phyloP scores from a whole-genome alignment of 1,284 basidiomycete genomes.

The Butyriboletus appendiculatus region DNA sequence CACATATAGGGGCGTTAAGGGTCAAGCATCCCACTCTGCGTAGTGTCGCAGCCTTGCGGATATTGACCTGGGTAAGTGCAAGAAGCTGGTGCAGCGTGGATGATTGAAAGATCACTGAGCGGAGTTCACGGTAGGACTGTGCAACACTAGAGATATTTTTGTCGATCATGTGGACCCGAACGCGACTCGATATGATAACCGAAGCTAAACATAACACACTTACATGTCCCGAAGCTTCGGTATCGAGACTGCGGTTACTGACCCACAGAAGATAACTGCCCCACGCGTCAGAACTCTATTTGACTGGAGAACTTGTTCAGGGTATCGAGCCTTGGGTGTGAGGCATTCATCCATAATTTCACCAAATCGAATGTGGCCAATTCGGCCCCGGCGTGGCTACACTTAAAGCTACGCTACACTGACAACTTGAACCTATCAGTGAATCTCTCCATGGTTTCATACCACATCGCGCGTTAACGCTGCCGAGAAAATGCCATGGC shows the following conservation, averaged over 20 bases:
- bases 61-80: not conserved
- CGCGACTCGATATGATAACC: not conserved
- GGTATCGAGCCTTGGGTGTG: slow-evolving; percentile 7
- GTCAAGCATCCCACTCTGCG: too few species aligned
- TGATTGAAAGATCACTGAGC: not conserved
- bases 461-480: not conserved
- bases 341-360: not conserved
- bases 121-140: not conserved
- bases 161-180: not conserved
- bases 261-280: not conserved
- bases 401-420: not conserved
- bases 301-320: not conserved
- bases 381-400: not conserved
- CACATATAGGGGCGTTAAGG: too few species aligned
- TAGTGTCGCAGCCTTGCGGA: not conserved
- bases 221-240: not conserved
- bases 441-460: not conserved
- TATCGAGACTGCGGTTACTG: not conserved
- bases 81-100: not conserved
- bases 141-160: not conserved
- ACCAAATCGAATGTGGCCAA: not conserved
- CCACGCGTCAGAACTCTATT: not conserved
- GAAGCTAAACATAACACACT: not conserved
- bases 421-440: not conserved
- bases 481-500: not conserved